Conservation (phyloP, 352 stramenopile genomes). For the Achlya hypogyna region DNA sequence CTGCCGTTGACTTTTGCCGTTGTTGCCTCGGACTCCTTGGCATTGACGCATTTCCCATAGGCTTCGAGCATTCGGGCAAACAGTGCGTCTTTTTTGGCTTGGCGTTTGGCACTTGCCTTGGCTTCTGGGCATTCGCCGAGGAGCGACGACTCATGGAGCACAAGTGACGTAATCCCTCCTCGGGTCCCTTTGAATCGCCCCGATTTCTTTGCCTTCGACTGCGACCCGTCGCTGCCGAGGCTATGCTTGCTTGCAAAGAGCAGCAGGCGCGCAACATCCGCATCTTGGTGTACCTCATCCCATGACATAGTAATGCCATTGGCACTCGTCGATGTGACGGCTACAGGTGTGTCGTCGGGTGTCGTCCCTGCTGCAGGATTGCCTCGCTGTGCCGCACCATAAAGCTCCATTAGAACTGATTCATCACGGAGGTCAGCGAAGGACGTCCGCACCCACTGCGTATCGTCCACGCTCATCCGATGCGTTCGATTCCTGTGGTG, state of each 20-base stretch:
- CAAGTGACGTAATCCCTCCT: conserved; percentile 2
- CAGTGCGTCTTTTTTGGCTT: conserved; percentile 11
- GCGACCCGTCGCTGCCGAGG: background rate
- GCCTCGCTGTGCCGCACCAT: background rate
- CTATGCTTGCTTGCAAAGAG: conserved; percentile 18
- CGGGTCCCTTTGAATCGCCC: background rate
- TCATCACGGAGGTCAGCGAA: conserved; percentile 11
- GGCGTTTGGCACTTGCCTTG: background rate
- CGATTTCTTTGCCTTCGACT: background rate
- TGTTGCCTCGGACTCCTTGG: background rate
- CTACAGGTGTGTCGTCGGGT: background rate
- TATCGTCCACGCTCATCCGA: background rate
- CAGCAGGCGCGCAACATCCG: conserved; percentile 10
- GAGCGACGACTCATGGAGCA: conserved; percentile 8
- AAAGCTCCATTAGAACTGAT: conserved; percentile 5
- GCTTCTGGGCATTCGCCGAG: conserved; percentile 14
- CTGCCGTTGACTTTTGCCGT: background rate
- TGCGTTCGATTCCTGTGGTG: too few relatives aligned
- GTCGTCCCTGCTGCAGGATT: background rate
- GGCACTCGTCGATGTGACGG: conserved; percentile 4
- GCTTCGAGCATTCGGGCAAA: conserved; percentile 8
- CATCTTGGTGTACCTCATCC: conserved; percentile 18
- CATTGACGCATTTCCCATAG: background rate
- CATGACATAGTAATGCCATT: conserved; percentile 16
- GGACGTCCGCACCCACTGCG: conserved; percentile 8